Conservation (phyloP, 2,329 filamentous ascomycete genomes). For the Diaporthe vexans region DNA sequence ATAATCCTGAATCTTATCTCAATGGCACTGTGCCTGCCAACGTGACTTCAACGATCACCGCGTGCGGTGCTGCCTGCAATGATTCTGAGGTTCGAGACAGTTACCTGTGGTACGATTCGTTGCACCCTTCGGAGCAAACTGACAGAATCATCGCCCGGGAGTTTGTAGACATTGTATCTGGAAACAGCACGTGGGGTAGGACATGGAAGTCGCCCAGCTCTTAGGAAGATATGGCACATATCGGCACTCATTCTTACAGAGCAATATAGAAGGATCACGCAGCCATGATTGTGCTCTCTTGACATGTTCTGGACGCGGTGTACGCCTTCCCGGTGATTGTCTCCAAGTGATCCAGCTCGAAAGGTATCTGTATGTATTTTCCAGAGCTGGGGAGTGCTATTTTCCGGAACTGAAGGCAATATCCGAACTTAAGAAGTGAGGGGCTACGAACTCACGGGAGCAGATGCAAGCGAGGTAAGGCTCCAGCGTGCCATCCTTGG, state of each 20-base stretch:
- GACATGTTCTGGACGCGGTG: not conserved
- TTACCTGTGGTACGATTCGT: slow-evolving; percentile 69
- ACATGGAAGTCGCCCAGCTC: slow-evolving; percentile 36
- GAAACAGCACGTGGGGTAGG: slow-evolving; percentile 47
- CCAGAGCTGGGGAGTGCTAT: too few relatives aligned
- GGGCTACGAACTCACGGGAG: not conserved
- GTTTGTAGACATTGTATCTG: slow-evolving; percentile 66
- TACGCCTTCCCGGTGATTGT: too few relatives aligned
- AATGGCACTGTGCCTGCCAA: slow-evolving; percentile 67
- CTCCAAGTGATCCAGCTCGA: too few relatives aligned
- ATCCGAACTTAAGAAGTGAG: not conserved
- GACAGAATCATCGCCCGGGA: slow-evolving; percentile 65
- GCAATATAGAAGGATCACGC: not conserved
- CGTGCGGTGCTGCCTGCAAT: slow-evolving; percentile 58
- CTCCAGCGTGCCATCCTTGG: not conserved
- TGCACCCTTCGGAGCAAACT: slow-evolving; percentile 71
- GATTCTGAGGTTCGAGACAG: slow-evolving; percentile 56
- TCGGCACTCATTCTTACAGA: not conserved
- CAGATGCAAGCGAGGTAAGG: not conserved
- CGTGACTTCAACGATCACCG: slow-evolving; percentile 62
- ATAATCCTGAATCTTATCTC: slow-evolving; percentile 64
- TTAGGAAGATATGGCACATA: not conserved
- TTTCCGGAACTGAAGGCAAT: too few relatives aligned
- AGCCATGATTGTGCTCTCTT: too few relatives aligned
- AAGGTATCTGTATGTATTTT: too few relatives aligned